Evolutionary conservation across 352 stramenopile genomes (phyloP).

Genomic region (Stramenopiles sp.): DNA sequence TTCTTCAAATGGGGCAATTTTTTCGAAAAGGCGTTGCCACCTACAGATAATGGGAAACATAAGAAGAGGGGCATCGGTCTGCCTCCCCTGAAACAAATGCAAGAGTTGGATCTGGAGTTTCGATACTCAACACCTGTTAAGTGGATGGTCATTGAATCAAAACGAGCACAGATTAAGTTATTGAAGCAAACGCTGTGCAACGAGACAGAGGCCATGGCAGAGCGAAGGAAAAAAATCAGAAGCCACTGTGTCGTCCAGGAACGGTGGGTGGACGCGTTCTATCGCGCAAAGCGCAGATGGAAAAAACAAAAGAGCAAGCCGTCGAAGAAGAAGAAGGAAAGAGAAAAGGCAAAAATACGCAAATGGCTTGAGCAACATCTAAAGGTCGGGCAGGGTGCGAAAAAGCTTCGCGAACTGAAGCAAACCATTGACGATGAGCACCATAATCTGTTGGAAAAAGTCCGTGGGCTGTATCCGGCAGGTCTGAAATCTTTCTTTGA

Average conservation of each 20-base stretch:
- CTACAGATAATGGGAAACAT: not conserved
- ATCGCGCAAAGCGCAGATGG: not conserved
- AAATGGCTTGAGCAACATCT: not conserved
- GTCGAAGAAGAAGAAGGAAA: not conserved
- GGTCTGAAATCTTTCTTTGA: not conserved
- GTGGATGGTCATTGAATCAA: not conserved
- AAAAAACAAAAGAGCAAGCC: not conserved
- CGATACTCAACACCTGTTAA: not conserved
- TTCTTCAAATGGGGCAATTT: constrained; percentile 6
- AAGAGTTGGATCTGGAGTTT: not conserved
- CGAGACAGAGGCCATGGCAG: not conserved
- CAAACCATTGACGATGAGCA: not conserved
- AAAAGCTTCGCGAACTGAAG: not conserved
- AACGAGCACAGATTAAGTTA: not conserved
- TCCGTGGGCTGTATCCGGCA: not conserved
- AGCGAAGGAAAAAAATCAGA: not conserved
- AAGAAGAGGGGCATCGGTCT: not conserved
- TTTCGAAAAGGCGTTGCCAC: not conserved
- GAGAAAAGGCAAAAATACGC: not conserved
- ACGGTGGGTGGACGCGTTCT: not conserved
- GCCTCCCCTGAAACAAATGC: not conserved
- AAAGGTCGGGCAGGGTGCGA: not conserved
- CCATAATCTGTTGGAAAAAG: not conserved
- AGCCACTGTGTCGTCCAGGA: not conserved
- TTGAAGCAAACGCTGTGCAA: not conserved